A percentile compares a stretch with the other conserved stretches of the same genome.
phyloP scores from a whole-genome alignment of 2,329 filamentous ascomycete genomes.

The Amauroascus niger region DNA sequence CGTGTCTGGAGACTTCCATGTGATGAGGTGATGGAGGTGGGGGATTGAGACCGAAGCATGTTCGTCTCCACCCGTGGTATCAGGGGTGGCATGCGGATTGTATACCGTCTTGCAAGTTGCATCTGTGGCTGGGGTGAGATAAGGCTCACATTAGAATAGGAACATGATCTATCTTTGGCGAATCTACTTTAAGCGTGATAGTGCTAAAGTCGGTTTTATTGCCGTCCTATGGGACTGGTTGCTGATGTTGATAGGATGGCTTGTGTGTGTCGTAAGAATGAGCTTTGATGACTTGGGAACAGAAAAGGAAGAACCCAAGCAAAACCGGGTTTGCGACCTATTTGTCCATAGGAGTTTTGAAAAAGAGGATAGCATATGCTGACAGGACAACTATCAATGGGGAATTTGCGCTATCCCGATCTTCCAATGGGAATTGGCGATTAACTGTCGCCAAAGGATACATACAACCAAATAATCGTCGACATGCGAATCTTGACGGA shows the following conservation, averaged over 20 bases:
- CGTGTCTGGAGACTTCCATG: background rate
- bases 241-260: background rate
- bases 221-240: background rate
- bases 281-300: constrained; percentile 21
- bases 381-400: background rate
- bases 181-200: no score
- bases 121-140: no score
- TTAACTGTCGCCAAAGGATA: background rate
- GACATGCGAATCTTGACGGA: background rate
- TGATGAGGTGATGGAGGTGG: background rate
- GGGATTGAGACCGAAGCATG: background rate
- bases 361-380: background rate
- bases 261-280: background rate
- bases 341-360: background rate
- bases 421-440: background rate
- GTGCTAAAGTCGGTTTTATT: no score
- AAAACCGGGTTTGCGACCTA: background rate
- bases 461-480: background rate
- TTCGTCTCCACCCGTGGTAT: background rate
- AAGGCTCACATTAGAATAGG: background rate
- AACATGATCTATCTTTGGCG: no score
- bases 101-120: no score
- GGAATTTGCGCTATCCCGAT: background rate
- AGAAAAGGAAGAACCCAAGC: constrained; percentile 31
- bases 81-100: background rate